Evolutionary conservation across 2,329 filamentous ascomycete genomes (phyloP).

Genomic region (Fusarium tupiense): DNA sequence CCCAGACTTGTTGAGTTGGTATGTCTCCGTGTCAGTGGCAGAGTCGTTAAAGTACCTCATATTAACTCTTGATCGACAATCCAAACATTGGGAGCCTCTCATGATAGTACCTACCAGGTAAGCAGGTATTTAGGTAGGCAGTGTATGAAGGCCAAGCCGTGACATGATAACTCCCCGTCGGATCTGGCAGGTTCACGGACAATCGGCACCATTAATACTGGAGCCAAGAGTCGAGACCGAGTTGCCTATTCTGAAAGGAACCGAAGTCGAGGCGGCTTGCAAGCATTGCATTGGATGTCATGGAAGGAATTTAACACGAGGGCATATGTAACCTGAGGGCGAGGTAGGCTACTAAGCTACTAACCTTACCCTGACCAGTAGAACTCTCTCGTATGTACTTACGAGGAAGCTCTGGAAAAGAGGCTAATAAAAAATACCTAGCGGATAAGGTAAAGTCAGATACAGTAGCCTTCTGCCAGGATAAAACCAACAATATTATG

Average conservation of each 20-base stretch:
- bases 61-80: background rate
- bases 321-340: constrained; percentile 18
- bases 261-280: constrained; percentile 10
- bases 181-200: constrained; percentile 35
- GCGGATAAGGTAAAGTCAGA: background rate
- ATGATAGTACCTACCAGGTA: background rate
- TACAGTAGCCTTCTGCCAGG: constrained; percentile 2
- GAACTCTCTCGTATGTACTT: background rate
- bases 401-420: background rate
- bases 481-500: background rate
- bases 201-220: constrained; percentile 24
- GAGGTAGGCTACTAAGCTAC: background rate
- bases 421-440: constrained; percentile 25
- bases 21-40: background rate
- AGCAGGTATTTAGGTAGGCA: background rate
- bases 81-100: background rate
- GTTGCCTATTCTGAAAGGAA: constrained; percentile 24
- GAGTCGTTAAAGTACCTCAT: background rate
- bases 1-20: background rate
- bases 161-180: background rate
- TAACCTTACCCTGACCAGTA: background rate
- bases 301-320: constrained; percentile 21
- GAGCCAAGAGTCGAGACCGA: constrained; percentile 14
- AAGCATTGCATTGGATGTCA: constrained; percentile 8
- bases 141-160: background rate